Conservation (phyloP, 345 rosid genomes). For the Salix purpurea region DNA sequence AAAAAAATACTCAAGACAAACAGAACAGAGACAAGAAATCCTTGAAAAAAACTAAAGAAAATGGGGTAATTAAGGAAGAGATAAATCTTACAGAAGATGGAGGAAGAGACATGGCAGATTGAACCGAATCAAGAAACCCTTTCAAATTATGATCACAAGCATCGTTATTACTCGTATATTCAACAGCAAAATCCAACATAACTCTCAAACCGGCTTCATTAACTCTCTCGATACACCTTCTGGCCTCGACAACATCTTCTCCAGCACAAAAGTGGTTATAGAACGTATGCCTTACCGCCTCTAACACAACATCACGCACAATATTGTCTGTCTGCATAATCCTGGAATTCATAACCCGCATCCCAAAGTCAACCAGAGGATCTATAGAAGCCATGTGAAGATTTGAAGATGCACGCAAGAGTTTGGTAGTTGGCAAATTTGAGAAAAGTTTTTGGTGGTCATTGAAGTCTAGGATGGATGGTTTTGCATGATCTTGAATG, state of each 20-base stretch:
- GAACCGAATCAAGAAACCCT: slow-evolving; percentile 49
- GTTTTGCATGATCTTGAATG: not conserved
- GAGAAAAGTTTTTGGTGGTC: slow-evolving; percentile 56
- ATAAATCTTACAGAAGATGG: slow-evolving; percentile 52
- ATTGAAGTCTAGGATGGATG: slow-evolving; percentile 38
- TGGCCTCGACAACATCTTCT: slow-evolving; percentile 46
- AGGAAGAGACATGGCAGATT: slow-evolving; percentile 55
- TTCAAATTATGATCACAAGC: slow-evolving; percentile 65
- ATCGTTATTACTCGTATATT: slow-evolving; percentile 47
- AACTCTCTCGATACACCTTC: slow-evolving; percentile 32
- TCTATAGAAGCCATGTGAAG: slow-evolving; percentile 54
- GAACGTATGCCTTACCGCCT: slow-evolving; percentile 44
- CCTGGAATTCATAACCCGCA: slow-evolving; percentile 69
- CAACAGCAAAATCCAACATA: slow-evolving; percentile 75
- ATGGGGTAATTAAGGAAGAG: not conserved
- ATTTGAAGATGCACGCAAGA: slow-evolving; percentile 47
- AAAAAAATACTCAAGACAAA: too few relatives aligned
- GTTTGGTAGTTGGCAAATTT: slow-evolving; percentile 38
- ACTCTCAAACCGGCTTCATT: slow-evolving; percentile 59
- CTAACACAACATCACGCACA: slow-evolving; percentile 38
- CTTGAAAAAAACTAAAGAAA: not conserved
- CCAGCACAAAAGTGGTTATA: slow-evolving; percentile 89
- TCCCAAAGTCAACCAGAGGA: slow-evolving; percentile 65
- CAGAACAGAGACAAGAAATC: not conserved
- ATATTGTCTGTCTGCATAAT: slow-evolving; percentile 38